Conservation (phyloP, 495 filamentous ascomycete genomes). For the Cercophora sp. region DNA sequence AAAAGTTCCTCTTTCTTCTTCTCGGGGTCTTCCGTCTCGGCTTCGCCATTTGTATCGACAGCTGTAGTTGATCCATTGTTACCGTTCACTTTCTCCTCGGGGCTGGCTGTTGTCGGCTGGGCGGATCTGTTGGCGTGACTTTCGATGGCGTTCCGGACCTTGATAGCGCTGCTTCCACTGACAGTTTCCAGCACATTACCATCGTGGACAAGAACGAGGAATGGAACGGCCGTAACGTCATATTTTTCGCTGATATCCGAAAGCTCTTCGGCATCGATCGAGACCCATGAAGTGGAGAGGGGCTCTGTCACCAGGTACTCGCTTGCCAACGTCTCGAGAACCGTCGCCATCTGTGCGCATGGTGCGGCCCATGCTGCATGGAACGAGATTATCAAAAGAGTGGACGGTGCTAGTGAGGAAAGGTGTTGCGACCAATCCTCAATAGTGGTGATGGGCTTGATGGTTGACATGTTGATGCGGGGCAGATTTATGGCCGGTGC, state of each 20-base stretch:
- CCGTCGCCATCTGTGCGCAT: slow-evolving; percentile 87
- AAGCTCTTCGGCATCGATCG: slow-evolving; percentile 84
- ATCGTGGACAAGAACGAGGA: slow-evolving; percentile 73
- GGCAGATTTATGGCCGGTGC: too few relatives aligned
- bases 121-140: slow-evolving; percentile 55
- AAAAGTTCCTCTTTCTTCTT: slow-evolving; percentile 74
- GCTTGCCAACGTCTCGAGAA: slow-evolving; percentile 76
- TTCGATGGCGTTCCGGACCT: slow-evolving; percentile 79
- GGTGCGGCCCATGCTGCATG: slow-evolving; percentile 96
- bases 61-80: slow-evolving; percentile 28
- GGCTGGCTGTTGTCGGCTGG: slow-evolving; percentile 9
- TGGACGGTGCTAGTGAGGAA: slow-evolving; percentile 57
- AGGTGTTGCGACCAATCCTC: slow-evolving; percentile 63
- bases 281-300: slow-evolving; percentile 71
- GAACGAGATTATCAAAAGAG: slow-evolving; percentile 83
- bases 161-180: slow-evolving; percentile 80
- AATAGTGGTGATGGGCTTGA: slow-evolving; percentile 68
- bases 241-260: slow-evolving; percentile 82
- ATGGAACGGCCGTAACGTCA: slow-evolving; percentile 91
- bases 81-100: slow-evolving; percentile 20
- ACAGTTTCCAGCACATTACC: slow-evolving; percentile 71
- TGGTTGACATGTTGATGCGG: slow-evolving; percentile 55
- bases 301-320: slow-evolving; percentile 68
- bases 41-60: slow-evolving; percentile 13
- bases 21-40: slow-evolving; percentile 41